A percentile compares a stretch with the other conserved stretches of the same genome.
Evolutionary conservation across 257 asterid species (phyloP).

Genomic region (Anisodus tanguticus): DNA sequence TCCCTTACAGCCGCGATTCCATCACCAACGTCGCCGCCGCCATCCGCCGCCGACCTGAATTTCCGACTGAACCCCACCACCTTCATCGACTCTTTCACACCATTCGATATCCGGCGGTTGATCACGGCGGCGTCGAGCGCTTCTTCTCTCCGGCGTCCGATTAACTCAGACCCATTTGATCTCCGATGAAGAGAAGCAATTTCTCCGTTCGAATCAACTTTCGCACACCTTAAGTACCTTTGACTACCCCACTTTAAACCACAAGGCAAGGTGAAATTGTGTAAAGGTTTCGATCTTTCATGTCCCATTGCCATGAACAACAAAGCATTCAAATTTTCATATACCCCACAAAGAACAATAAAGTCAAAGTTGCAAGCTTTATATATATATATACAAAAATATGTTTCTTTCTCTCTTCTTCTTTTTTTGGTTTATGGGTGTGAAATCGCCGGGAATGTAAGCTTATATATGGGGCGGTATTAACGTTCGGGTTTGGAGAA

Average conservation of each 20-base stretch:
- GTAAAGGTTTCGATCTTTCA: slow-evolving; percentile 56
- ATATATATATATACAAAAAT: background rate
- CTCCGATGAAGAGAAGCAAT: slow-evolving; percentile 44
- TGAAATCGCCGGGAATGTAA: slow-evolving; percentile 30
- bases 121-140: background rate
- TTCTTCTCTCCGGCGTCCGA: slow-evolving; percentile 33
- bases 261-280: slow-evolving; percentile 65
- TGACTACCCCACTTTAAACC: slow-evolving; percentile 60
- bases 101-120: background rate
- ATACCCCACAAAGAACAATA: slow-evolving; percentile 1
- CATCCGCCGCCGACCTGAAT: no score
- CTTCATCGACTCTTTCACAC: no score
- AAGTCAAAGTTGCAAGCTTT: background rate
- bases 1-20: slow-evolving; percentile 60
- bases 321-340: background rate
- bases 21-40: background rate
- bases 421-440: background rate
- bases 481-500: slow-evolving; percentile 25
- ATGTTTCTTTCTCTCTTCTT: background rate
- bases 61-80: no score
- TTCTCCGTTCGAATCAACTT: slow-evolving; percentile 52
- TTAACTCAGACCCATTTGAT: background rate
- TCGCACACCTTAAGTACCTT: slow-evolving; percentile 59
- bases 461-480: slow-evolving; percentile 23
- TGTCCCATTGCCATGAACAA: slow-evolving; percentile 40